Base-by-base conservation (phyloP, 257 asterid species). In the Agastache rugosa region DNA sequence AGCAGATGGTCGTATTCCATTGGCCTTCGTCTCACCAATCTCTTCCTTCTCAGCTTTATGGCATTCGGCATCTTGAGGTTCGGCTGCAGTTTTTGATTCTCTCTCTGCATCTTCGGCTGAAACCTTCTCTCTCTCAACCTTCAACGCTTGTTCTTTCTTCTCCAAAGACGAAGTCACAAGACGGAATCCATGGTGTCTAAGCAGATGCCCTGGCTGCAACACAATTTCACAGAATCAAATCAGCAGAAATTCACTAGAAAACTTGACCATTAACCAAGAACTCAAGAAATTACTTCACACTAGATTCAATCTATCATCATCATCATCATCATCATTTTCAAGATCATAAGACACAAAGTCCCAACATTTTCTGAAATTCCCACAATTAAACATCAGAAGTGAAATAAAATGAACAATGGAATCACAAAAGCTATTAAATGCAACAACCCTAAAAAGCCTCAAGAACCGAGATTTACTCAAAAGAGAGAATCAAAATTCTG, bases 101-200 rank as follows among this genome's bases (percentile, higher is more conserved):
- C 65, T 69, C 41, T 34, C 78, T 56, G 76, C 81, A 44, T 83
- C 88, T 71, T 73, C 82, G n/a, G 77, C 71, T 27, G 86, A 63
- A 63, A 58, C 50, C 82, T 82, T 85, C 80, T 84, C 93, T 73
- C 78, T 87, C 55, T 90, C 93, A 20, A 75, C 80, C 48, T 81
- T 89, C 74, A 65, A 11, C 1, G 83, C 87, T 63, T 82, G 93
- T 23, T 95, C 91, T 83, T 85, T 95, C 85, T 89, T 95, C 85
- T 89, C 98, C 41, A 88, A 16, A 0, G 99, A 95, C 1, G 99
- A 95, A 54, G 96, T 92, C 68, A 95, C 88, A 14, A 85, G 86
- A 1, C 82, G 76, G 50, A 93, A 67, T 42, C 88, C 83, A 11
- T 84, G 93, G 74, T 80, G 51, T 75, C 89, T 88, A 59, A 88